phyloP scores from a whole-genome alignment of 2,329 filamentous ascomycete species.

The Pseudogymnoascus sp. region DNA sequence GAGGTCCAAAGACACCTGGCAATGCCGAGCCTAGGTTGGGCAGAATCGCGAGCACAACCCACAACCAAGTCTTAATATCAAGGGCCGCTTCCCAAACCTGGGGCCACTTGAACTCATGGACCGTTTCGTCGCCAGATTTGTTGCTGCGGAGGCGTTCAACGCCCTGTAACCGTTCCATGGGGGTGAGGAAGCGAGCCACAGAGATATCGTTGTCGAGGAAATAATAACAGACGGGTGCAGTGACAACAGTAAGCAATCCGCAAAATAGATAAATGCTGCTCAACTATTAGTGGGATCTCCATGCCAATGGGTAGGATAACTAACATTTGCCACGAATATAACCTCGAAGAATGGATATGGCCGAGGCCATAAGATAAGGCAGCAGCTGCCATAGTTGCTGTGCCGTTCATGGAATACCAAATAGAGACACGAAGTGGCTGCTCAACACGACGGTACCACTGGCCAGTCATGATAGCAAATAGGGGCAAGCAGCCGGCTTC shows the following conservation, averaged over 20 bases:
- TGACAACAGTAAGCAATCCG: conserved; percentile 44
- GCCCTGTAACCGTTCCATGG: conserved; percentile 47
- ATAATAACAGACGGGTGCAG: conserved; percentile 26
- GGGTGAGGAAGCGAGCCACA: conserved; percentile 40
- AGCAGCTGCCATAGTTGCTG: conserved; percentile 44
- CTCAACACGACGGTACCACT: conserved; percentile 57
- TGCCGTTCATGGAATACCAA: conserved; percentile 57
- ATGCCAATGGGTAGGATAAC: conserved; percentile 35
- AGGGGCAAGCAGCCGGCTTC: conserved; percentile 24
- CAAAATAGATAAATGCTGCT: conserved; percentile 51
- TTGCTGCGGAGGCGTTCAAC: conserved; percentile 50
- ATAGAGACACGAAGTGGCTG: conserved; percentile 51
- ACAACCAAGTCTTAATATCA: conserved; percentile 35
- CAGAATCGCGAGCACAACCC: conserved; percentile 26
- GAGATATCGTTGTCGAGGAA: conserved; percentile 16
- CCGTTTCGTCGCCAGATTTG: conserved; percentile 50
- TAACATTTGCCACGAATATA: conserved; percentile 32
- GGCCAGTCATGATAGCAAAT: conserved; percentile 54
- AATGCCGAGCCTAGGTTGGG: conserved; percentile 21
- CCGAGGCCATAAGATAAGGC: conserved; percentile 48
- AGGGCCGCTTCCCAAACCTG: conserved; percentile 37
- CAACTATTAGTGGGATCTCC: conserved; percentile 3
- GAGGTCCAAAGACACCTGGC: conserved; percentile 30
- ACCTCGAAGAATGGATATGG: conserved; percentile 43
- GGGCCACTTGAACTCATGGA: conserved; percentile 46